phyloP scores from a whole-genome alignment of 306 rosid genomes.

The Carpinus viminea region DNA sequence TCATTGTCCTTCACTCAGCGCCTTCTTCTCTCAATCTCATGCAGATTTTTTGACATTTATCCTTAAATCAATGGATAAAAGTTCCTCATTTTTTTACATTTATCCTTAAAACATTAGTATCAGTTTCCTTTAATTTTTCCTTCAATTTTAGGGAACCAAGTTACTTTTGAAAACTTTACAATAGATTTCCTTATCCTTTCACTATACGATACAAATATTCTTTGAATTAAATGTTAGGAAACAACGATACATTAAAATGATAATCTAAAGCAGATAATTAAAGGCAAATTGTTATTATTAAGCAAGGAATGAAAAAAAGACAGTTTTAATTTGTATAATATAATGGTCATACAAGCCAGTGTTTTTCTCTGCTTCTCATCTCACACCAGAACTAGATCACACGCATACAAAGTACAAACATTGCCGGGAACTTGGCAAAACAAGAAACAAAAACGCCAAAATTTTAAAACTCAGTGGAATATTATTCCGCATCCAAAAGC shows the following conservation, averaged over 20 bases:
- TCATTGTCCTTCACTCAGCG: no score
- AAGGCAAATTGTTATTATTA: background rate
- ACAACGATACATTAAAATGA: background rate
- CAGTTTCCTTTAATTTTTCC: no score
- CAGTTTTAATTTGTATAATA: conserved; percentile 5
- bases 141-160: no score
- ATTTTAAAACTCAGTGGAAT: conserved; percentile 30
- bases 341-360: conserved; percentile 29
- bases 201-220: no score
- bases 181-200: no score
- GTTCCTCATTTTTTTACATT: no score
- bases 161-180: no score
- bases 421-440: background rate
- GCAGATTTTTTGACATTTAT: no score
- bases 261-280: background rate
- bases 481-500: conserved; percentile 26
- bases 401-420: conserved; percentile 7
- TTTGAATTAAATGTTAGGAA: no score
- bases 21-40: no score
- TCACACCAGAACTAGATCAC: conserved; percentile 34
- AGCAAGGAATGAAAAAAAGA: background rate
- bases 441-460: background rate
- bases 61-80: no score
- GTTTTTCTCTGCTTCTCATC: conserved; percentile 22
- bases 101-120: no score